Conservation (phyloP, 2,329 filamentous ascomycete genomes). For the Penicillium sp. region DNA sequence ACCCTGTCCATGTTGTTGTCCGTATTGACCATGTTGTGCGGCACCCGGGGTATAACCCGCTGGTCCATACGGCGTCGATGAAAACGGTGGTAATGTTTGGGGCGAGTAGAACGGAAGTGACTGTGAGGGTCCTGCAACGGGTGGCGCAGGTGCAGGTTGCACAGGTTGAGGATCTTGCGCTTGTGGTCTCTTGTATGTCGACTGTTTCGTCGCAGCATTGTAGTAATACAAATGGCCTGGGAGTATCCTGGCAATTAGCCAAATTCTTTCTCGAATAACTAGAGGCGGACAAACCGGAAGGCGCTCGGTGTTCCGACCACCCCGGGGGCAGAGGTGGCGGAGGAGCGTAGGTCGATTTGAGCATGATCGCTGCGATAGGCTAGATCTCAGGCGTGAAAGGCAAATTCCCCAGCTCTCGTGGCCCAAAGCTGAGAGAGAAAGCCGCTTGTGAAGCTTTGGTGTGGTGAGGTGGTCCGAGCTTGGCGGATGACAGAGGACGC, state of each 20-base stretch:
- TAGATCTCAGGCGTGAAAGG: background rate
- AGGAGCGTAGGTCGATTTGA: conserved; percentile 75
- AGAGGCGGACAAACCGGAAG: conserved; percentile 57
- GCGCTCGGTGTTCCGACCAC: conserved; percentile 93
- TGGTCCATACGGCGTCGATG: conserved; percentile 39
- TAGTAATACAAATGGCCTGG: conserved; percentile 85
- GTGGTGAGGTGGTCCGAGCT: conserved; percentile 41
- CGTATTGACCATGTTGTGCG: conserved; percentile 16
- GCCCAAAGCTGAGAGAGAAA: conserved; percentile 12
- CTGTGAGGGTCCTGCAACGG: conserved; percentile 47
- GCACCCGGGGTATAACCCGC: conserved; percentile 19
- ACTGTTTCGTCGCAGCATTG: conserved; percentile 77
- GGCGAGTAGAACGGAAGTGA: conserved; percentile 32
- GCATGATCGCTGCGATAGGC: conserved; percentile 52
- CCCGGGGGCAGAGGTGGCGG: conserved; percentile 70
- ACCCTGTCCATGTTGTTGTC: conserved; percentile 38
- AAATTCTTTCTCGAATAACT: conserved; percentile 9
- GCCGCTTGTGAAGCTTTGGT: conserved; percentile 26
- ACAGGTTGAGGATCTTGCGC: conserved; percentile 31
- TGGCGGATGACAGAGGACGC: conserved; percentile 41
- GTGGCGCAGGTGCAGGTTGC: conserved; percentile 21
- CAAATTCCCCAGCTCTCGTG: conserved; percentile 2
- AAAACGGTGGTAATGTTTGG: conserved; percentile 38
- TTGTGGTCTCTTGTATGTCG: conserved; percentile 80
- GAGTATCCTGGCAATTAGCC: conserved; percentile 19